Evolutionary conservation across 345 rosid species (phyloP), one percentile per base, ranked within the genome.

Genomic region (Ceriops zippeliana): DNA sequence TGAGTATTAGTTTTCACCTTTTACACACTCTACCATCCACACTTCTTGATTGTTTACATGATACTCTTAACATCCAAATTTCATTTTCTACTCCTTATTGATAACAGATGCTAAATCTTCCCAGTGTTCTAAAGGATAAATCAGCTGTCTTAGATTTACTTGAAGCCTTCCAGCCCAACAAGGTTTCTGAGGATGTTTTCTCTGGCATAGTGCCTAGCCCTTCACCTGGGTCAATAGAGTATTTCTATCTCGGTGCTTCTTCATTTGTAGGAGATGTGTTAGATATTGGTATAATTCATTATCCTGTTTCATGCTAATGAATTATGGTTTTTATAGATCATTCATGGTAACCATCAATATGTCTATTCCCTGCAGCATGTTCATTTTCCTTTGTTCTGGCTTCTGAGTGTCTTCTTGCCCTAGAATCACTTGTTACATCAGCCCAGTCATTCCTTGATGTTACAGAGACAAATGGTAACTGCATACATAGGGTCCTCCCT

Each of bases 381-480:
- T 84, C 91, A 69, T 85, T 82, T 75, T 87, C 93, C 76, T 89
- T 91, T 71, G 74, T 62, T 70, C 70, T 87, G 66, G 90, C 93
- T 62, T 85, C 82, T 56, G 96, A 87, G 69, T 81, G 80, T 69
- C 93, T 91, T 67, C 74, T 87, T 62, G 75, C 84, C 65, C 75
- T 91, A 61, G 91, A 89, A 71, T 86, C 90, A 47, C 65, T 82
- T 66, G 62, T 79, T 58, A 78, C 73, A 34, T 86, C 89, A 35
- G 70, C 81, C 60, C 84, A 80, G 74, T 82, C 62, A 27, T 46
- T 76, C 67, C 71, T 76, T 67, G 76, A 68, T 66, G 78, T 75
- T 74, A 70, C 66, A 62, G 87, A 83, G 71, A 82, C 49, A 61
- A 79, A 74, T 74, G 71, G 77, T 63, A 76, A 66, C 68, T 75